Conservation (phyloP, 768 basidiomycete species). For the Mycena latifolia region DNA sequence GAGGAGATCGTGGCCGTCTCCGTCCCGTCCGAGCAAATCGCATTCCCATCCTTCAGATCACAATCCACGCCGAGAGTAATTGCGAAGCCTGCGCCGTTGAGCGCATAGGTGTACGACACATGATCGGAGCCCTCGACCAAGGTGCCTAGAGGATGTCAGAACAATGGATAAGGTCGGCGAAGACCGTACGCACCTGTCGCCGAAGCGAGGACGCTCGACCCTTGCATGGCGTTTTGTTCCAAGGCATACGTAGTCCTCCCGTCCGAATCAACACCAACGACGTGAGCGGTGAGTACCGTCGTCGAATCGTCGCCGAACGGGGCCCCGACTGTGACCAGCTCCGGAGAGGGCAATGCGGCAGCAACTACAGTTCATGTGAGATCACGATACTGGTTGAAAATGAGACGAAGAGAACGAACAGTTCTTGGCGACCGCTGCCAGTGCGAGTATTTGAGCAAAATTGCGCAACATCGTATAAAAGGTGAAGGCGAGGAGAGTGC, state of each 20-base stretch:
- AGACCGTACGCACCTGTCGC: not conserved
- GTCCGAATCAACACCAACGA: not conserved
- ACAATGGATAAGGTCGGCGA: too few species aligned
- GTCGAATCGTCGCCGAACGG: not conserved
- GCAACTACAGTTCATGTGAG: not conserved
- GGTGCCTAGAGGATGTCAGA: not conserved
- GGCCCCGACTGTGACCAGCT: not conserved
- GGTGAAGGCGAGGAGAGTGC: too few species aligned
- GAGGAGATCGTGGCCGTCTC: not conserved
- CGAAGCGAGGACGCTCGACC: not conserved
- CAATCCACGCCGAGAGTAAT: not conserved
- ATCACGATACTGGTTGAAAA: too few species aligned
- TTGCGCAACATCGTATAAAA: too few species aligned
- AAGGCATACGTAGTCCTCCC: not conserved
- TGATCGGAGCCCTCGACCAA: not conserved
- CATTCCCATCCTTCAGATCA: not conserved
- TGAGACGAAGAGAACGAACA: too few species aligned
- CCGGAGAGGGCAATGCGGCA: not conserved
- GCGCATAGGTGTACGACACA: not conserved
- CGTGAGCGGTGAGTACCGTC: not conserved
- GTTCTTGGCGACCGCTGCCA: too few species aligned
- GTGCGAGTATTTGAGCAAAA: too few species aligned
- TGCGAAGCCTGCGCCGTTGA: not conserved
- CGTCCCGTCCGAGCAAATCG: not conserved
- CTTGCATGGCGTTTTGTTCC: not conserved